Evolutionary conservation across 2,329 filamentous ascomycete genomes (phyloP).

Genomic region (Acrocalymma vagum): DNA sequence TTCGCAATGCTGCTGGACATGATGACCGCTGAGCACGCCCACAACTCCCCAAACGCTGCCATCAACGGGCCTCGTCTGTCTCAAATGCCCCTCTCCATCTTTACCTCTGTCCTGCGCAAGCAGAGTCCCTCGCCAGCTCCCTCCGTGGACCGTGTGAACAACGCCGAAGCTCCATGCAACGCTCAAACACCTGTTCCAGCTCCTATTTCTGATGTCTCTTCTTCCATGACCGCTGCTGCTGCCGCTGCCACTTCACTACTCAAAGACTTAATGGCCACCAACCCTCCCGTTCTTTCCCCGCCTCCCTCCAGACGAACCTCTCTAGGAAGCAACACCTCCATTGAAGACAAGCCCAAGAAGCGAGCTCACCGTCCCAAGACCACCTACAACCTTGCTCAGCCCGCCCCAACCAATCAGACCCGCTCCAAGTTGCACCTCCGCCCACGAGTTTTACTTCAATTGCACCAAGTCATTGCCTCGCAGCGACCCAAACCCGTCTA

Average conservation of each 20-base stretch:
- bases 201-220: constrained; percentile 6
- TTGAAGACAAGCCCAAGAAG: constrained; percentile 52
- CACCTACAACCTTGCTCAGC: constrained; percentile 73
- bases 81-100: constrained; percentile 44
- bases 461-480: constrained; percentile 71
- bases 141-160: constrained; percentile 4
- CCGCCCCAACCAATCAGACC: constrained; percentile 66
- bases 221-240: constrained; percentile 4
- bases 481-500: constrained; percentile 72
- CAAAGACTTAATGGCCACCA: too few species aligned
- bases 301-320: constrained; percentile 46
- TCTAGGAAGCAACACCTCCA: constrained; percentile 44
- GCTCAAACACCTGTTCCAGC: constrained; percentile 13
- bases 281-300: constrained; percentile 23
- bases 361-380: constrained; percentile 65
- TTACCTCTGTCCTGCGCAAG: constrained; percentile 39
- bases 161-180: constrained; percentile 3
- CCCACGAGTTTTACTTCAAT: constrained; percentile 74
- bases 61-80: constrained; percentile 35
- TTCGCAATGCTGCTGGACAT: constrained; percentile 48
- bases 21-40: constrained; percentile 45
- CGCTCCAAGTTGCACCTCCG: constrained; percentile 70
- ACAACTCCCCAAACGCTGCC: constrained; percentile 25
- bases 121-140: constrained; percentile 27
- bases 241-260: too few species aligned